Percentiles rank a stretch among this genome's conserved stretches.
Conservation (phyloP, 345 rosid species). For the Eucalyptus melliodora region DNA sequence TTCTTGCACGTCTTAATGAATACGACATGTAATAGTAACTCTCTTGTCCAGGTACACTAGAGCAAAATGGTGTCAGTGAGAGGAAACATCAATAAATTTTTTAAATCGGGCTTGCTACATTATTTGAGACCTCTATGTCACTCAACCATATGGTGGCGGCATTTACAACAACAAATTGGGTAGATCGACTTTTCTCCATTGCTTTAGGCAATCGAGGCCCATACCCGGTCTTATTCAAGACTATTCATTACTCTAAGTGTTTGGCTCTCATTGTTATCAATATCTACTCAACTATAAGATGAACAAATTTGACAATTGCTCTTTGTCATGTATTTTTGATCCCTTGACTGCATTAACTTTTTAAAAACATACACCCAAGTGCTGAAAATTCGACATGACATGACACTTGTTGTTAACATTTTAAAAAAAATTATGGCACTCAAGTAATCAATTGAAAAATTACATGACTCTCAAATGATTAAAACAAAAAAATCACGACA, state of each 20-base stretch:
- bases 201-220: not conserved
- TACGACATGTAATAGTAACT: not conserved
- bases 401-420: fast-evolving
- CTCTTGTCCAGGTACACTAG: not conserved
- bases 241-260: not conserved
- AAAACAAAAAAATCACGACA: too few relatives aligned
- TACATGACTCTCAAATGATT: too few relatives aligned
- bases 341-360: fast-evolving
- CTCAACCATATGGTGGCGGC: too few relatives aligned
- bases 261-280: not conserved
- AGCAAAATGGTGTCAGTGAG: not conserved
- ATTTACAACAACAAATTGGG: not conserved
- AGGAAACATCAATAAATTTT: not conserved
- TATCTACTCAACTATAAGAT: not conserved
- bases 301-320: not conserved
- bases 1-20: not conserved
- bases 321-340: not conserved
- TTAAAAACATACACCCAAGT: fast-evolving
- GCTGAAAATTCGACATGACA: fast-evolving
- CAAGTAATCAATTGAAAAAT: too few relatives aligned
- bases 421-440: too few relatives aligned
- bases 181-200: not conserved
- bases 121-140: not conserved
- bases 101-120: not conserved
- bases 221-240: not conserved